Base-by-base conservation (phyloP, 2,329 filamentous ascomycete species). In the Sporothrix humicola region DNA sequence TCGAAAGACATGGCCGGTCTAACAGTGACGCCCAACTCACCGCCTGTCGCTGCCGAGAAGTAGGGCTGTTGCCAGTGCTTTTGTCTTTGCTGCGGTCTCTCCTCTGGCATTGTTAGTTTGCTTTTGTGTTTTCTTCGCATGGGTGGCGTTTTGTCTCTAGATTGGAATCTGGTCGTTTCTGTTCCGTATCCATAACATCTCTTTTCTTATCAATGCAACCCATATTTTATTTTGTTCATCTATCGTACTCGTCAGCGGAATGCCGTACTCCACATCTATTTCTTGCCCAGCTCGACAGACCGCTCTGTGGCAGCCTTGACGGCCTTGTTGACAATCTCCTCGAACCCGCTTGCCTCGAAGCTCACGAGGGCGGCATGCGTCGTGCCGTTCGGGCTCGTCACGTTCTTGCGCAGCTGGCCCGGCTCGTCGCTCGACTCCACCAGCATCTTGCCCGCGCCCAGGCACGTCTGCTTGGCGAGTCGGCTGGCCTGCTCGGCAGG, bases 371-470 rank as follows among this genome's bases (percentile, higher is more conserved):
- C 85, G 13, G 85, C 85, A 58, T 86, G 80, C 0, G 85, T 87
- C 2, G 85, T 87, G 44, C 85, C 85, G 75, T 86, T 86, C 31
- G 85, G 85, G 79, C 85, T 87, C 6, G 85, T 87, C 69, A 87
- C 85, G 77, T 87, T 87, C 76, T 81, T 84, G 72, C 85, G 82
- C 69, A 87, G 80, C 79, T 87, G 84, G 0, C 82, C 77, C 0
- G 85, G 84, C 48, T 82, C 80, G 2, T 86, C 84, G 3, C 82
- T 79, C 1, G 85, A 85, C 75, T 84, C 81, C 31, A 84, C 81
- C 7, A 87, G 81, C 85, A 86, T 87, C 79, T 83, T 83, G 63
- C 85, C 85, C 0, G 85, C 85, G n/a, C 85, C 85, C 6, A 85
- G 79, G 74, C 85, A 86, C 0, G 85, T 87, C 80, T 87, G 85